A percentile compares a stretch with the other conserved stretches of the same genome.
Conservation (phyloP, 2,329 filamentous ascomycete genomes). For the Fusarium keratoplasticum region DNA sequence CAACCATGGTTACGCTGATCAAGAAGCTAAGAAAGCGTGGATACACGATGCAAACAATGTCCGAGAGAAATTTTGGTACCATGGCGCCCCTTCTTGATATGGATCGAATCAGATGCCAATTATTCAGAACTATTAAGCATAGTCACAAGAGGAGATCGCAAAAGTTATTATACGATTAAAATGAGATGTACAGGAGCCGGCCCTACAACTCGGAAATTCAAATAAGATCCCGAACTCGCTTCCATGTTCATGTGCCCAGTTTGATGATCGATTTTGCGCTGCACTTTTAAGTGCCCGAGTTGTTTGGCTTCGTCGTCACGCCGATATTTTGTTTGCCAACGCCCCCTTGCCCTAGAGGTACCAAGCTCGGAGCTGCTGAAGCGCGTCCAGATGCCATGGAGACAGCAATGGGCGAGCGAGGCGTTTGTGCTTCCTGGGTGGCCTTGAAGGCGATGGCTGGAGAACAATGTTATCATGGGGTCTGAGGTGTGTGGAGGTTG, state of each 20-base stretch:
- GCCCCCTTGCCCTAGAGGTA: slow-evolving; percentile 11
- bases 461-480: background rate
- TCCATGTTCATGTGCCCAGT: background rate
- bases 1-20: too few relatives aligned
- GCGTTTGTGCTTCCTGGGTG: slow-evolving; percentile 4
- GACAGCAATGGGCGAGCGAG: background rate
- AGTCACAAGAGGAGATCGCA: background rate
- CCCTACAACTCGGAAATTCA: slow-evolving; percentile 7
- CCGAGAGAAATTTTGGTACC: background rate
- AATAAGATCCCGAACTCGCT: background rate
- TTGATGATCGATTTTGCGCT: background rate
- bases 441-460: slow-evolving; percentile 29
- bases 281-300: background rate
- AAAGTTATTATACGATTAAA: background rate
- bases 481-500: fast-evolving
- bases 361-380: slow-evolving; percentile 5
- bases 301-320: slow-evolving; percentile 3
- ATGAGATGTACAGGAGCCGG: slow-evolving; percentile 14
- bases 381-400: background rate
- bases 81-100: background rate
- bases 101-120: background rate
- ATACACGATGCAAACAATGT: background rate
- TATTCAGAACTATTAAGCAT: background rate
- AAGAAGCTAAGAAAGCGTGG: background rate
- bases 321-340: slow-evolving; percentile 2